phyloP scores from a whole-genome alignment of 371 early-diverging fungal species.

The Mucor mucedo region DNA sequence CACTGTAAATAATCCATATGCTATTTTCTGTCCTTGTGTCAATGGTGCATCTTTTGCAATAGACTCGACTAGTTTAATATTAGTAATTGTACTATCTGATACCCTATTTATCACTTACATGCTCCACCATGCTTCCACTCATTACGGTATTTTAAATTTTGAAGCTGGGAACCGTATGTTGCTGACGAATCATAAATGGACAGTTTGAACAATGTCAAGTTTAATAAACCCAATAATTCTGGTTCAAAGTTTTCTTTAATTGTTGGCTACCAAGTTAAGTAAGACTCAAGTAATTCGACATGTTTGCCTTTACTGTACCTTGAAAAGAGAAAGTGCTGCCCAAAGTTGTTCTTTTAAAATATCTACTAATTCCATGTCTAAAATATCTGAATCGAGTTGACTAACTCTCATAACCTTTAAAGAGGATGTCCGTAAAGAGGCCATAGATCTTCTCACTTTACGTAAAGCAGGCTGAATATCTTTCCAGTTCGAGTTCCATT shows the following conservation, averaged over 20 bases:
- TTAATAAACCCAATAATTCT: slow-evolving; percentile 60
- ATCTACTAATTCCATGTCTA: slow-evolving; percentile 77
- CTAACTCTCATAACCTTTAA: slow-evolving; percentile 79
- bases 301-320: slow-evolving; percentile 40
- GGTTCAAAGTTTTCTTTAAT: slow-evolving; percentile 67
- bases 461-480: slow-evolving; percentile 58
- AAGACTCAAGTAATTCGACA: background rate
- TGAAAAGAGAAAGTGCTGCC: slow-evolving; percentile 65
- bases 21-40: slow-evolving; percentile 61
- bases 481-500: slow-evolving; percentile 64
- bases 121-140: slow-evolving; percentile 67
- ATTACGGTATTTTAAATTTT: slow-evolving; percentile 78
- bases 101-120: slow-evolving; percentile 46
- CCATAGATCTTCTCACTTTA: slow-evolving; percentile 59
- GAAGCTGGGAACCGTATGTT: slow-evolving; percentile 71
- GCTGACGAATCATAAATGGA: slow-evolving; percentile 69
- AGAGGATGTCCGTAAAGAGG: slow-evolving; percentile 58
- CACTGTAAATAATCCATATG: slow-evolving; percentile 65
- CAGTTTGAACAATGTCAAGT: slow-evolving; percentile 65
- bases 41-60: slow-evolving; percentile 65
- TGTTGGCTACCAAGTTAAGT: slow-evolving; percentile 43
- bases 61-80: slow-evolving; percentile 55
- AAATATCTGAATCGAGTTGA: slow-evolving; percentile 87
- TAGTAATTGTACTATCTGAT: background rate
- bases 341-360: slow-evolving; percentile 80